Evolutionary conservation across 768 basidiomycete species (phyloP).

Genomic region (Lentinula aciculospora): DNA sequence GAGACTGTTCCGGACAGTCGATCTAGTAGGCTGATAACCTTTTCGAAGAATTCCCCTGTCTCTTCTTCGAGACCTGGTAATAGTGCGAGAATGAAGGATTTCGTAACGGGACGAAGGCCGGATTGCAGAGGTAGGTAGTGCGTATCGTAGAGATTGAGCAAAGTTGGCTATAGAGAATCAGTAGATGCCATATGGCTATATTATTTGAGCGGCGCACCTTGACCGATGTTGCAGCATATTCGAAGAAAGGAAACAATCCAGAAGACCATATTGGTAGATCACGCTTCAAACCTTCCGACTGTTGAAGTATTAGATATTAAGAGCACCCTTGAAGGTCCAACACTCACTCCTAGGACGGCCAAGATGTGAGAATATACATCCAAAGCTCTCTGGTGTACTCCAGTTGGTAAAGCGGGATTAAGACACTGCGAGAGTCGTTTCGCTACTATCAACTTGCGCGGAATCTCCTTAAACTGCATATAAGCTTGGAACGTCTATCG

Average conservation of each 20-base stretch:
- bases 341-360: conserved; percentile 84
- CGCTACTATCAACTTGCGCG: conserved; percentile 87
- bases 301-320: conserved; percentile 8
- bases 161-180: conserved; percentile 52
- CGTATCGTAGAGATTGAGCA: conserved; percentile 89
- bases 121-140: conserved; percentile 85
- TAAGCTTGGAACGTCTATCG: conserved; percentile 86
- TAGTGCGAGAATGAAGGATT: conserved; percentile 89
- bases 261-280: conserved; percentile 94
- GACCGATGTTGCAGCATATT: conserved; percentile 98
- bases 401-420: conserved; percentile 95
- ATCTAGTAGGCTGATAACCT: conserved; percentile 78
- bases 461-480: conserved; percentile 94
- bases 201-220: conserved; percentile 44
- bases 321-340: conserved; percentile 5
- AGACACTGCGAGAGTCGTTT: conserved; percentile 95
- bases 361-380: conserved; percentile 94
- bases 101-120: conserved; percentile 82
- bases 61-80: conserved; percentile 97
- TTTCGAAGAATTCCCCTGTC: conserved; percentile 95
- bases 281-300: conserved; percentile 82
- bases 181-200: not conserved
- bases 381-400: conserved; percentile 93
- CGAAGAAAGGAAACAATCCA: conserved; percentile 97
- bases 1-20: conserved; percentile 80